A percentile compares a stretch with the other conserved stretches of the same genome.
These are phyloP conservation scores for Botrytis paeoniae DNA, from an alignment of 2,329 filamentous ascomycete genomes.

Conservation along the genomic window DNA sequence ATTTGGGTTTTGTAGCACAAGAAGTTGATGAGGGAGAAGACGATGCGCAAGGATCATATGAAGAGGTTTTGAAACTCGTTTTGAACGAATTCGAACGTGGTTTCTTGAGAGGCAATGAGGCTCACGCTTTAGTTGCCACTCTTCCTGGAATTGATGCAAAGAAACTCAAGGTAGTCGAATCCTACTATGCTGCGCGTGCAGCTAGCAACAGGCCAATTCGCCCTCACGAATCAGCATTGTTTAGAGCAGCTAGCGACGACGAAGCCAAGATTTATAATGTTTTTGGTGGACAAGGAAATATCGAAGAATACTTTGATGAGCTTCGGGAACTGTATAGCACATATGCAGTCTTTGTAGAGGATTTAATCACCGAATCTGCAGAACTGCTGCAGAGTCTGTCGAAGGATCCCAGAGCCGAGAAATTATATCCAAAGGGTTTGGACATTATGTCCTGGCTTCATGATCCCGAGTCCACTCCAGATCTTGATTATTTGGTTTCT, in stretches of 20 bases:
- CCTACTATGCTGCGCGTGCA: constrained; percentile 87
- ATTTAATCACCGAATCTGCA: constrained; percentile 76
- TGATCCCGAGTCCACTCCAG: constrained; percentile 83
- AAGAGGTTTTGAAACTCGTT: constrained; percentile 87
- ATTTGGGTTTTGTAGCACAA: constrained; percentile 82
- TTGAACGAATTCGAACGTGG: constrained; percentile 95
- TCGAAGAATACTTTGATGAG: constrained; percentile 99
- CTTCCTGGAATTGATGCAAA: constrained; percentile 90
- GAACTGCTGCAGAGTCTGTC: constrained; percentile 84
- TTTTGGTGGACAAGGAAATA: constrained; percentile 96
- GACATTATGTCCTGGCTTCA: constrained; percentile 94
- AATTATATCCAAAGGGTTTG: constrained; percentile 95
- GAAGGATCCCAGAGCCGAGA: constrained; percentile 80
- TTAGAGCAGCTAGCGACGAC: constrained; percentile 81
- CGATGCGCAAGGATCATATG: constrained; percentile 80
- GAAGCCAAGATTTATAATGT: constrained; percentile 87
- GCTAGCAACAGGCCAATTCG: constrained; percentile 84
- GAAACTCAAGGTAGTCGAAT: constrained; percentile 83
- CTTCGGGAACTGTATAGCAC: constrained; percentile 86
- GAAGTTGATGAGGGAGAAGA: constrained; percentile 94
- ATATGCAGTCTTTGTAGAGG: constrained; percentile 86
- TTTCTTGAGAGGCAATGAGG: constrained; percentile 93
- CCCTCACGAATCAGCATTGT: constrained; percentile 87
- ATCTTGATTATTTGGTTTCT: constrained; percentile 90
- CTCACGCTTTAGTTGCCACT: constrained; percentile 81